Evolutionary conservation across 495 filamentous ascomycete genomes (phyloP).

Genomic region (Terfezia claveryi): DNA sequence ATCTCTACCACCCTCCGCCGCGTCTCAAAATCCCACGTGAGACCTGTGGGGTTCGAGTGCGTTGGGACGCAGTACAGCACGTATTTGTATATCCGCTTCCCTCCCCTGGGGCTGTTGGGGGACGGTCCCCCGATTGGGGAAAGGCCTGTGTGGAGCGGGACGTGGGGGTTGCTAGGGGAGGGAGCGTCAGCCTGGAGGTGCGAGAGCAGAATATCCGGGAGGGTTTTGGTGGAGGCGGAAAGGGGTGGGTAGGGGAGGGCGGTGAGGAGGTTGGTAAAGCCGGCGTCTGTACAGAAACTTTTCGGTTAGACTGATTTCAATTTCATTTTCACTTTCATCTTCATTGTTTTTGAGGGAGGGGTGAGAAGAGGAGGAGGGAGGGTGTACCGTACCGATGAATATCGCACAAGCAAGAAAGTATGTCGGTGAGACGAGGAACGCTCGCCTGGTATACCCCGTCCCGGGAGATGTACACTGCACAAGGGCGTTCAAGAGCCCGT

Average conservation of each 20-base stretch:
- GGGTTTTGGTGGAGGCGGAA: background rate
- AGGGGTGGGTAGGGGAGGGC: slow-evolving; percentile 2
- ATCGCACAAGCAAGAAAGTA: slow-evolving; percentile 61
- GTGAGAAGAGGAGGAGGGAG: too few species aligned
- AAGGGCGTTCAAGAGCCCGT: slow-evolving; percentile 50
- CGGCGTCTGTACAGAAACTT: slow-evolving; percentile 6
- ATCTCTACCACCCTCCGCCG: slow-evolving; percentile 40
- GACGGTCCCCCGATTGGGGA: slow-evolving; percentile 5
- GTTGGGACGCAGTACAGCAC: slow-evolving; percentile 69
- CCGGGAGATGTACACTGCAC: slow-evolving; percentile 52
- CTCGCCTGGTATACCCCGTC: slow-evolving; percentile 39
- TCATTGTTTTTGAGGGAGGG: too few species aligned
- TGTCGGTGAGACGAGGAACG: slow-evolving; percentile 62
- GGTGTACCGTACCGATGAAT: slow-evolving; percentile 40
- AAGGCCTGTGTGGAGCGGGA: background rate
- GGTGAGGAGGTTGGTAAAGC: slow-evolving; percentile 10
- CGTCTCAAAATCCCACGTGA: slow-evolving; percentile 42
- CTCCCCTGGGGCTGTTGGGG: slow-evolving; percentile 26
- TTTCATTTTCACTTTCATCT: too few species aligned
- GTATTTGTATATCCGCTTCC: slow-evolving; percentile 43
- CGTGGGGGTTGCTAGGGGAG: background rate
- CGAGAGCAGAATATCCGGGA: slow-evolving; percentile 1
- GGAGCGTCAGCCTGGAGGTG: slow-evolving; percentile 4
- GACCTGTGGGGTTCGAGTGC: slow-evolving; percentile 59
- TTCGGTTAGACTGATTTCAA: slow-evolving; percentile 10